These are phyloP conservation scores for Hypericum perforatum DNA, from an alignment of 345 rosid species.

Conservation along the genomic window DNA sequence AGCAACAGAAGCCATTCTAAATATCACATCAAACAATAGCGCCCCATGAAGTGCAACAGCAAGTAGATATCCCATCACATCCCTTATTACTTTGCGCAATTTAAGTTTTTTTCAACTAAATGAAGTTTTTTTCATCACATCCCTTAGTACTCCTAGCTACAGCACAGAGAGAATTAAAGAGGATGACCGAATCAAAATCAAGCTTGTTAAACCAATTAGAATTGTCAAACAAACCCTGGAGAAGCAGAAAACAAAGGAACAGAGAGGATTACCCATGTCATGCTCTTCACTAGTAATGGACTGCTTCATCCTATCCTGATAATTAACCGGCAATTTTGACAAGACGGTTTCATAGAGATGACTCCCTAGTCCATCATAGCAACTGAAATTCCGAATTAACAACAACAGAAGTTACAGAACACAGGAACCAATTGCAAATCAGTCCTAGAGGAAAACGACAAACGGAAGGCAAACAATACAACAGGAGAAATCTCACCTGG, in stretches of 20 bases:
- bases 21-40: no score
- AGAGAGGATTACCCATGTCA: slow-evolving; percentile 59
- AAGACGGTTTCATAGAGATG: slow-evolving; percentile 64
- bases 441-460: neutral
- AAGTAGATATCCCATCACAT: no score
- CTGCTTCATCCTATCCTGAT: slow-evolving; percentile 62
- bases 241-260: neutral
- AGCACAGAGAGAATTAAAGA: no score
- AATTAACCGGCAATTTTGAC: slow-evolving; percentile 64
- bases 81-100: no score
- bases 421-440: neutral
- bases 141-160: no score
- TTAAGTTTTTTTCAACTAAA: no score
- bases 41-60: no score
- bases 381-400: slow-evolving; percentile 28
- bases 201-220: neutral
- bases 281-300: slow-evolving; percentile 67
- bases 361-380: slow-evolving; percentile 42
- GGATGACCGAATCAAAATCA: no score
- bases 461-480: neutral
- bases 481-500: slow-evolving; percentile 31
- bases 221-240: neutral
- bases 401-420: neutral
- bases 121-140: no score
- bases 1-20: no score